Base-by-base conservation (phyloP, 78 protist genomes). In the Dictyostelium purpureum region DNA sequence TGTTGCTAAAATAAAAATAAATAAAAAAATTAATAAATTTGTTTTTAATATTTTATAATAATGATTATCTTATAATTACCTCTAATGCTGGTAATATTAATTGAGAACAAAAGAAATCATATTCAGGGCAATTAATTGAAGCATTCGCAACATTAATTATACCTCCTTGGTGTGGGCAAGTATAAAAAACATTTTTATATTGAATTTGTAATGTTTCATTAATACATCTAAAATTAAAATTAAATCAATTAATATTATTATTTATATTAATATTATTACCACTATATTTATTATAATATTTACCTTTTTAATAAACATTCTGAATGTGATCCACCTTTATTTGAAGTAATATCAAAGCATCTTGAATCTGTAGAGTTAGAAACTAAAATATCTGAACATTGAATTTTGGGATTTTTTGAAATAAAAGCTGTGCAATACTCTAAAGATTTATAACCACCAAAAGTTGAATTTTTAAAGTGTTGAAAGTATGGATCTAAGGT, bases 361-460 rank as follows among this genome's bases (percentile, higher is more conserved):
- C 78, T 71, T 3, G 81, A 51, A 35, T 51, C 28, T 33, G 31
- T 69, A 21, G 42, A 24, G n/a, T 69, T 35, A 1, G 81, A 75
- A n/a, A n/a, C n/a, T 7, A 59, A 57, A 11, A 75, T 14, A 6
- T 9, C 6, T 5, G 59, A 63, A 21, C 52, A 43, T 35, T 35
- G 61, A 1, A 6, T 12, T 6, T 31, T 14, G 4, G n/a, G 9
- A 2, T 14, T 6, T n/a, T n/a, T n/a, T 18, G 51, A 19, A 19
- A 33, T 51, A 35, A 45, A 51, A 1, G 61, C 19, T 4, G 81
- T 47, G 33, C 81, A 75, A 51, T 51, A 75, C 9, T 75, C 81
- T 24, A 43, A 9, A 51, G 35, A 33, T 26, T 11, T 12, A 19
- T 31, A 31, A 33, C 81, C 81, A 51, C 81, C 81, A 5, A 21